These are phyloP conservation scores for Candida argentea DNA, from an alignment of 805 yeast genomes.

Conservation along the genomic window DNA sequence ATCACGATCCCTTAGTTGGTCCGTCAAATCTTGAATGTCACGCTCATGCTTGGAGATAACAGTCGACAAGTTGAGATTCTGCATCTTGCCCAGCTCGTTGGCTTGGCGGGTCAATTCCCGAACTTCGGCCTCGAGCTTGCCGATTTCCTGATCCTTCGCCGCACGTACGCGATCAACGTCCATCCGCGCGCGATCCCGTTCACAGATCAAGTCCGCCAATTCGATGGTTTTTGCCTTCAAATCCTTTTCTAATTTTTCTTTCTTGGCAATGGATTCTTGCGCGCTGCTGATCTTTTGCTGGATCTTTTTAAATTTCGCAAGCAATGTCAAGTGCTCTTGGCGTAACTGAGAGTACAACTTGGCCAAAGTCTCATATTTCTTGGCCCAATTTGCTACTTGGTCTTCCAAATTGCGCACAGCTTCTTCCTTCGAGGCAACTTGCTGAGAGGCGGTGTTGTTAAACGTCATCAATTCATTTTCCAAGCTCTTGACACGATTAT, in stretches of 20 bases:
- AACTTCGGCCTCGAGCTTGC: constrained; percentile 52
- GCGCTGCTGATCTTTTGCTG: constrained; percentile 85
- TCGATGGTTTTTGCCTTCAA: constrained; percentile 79
- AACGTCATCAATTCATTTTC: constrained; percentile 61
- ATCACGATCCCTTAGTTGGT: constrained; percentile 19
- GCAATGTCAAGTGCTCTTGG: constrained; percentile 77
- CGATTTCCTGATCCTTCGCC: constrained; percentile 54
- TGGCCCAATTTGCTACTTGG: constrained; percentile 69
- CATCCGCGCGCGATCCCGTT: constrained; percentile 79
- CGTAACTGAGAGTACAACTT: constrained; percentile 84
- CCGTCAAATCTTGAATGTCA: constrained; percentile 46
- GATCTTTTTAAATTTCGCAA: constrained; percentile 67
- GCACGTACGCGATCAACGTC: constrained; percentile 68
- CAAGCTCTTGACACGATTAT: constrained; percentile 68
- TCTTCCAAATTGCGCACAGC: constrained; percentile 57
- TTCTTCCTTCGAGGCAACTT: constrained; percentile 68
- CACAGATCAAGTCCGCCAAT: constrained; percentile 79
- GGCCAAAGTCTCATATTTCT: constrained; percentile 82
- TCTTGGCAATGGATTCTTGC: constrained; percentile 77
- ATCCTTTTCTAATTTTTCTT: constrained; percentile 75
- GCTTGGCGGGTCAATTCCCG: constrained; percentile 50
- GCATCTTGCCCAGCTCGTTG: constrained; percentile 50
- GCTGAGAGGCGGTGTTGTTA: constrained; percentile 58
- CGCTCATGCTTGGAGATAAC: constrained; percentile 52
- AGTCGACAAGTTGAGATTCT: constrained; percentile 51